These are phyloP conservation scores for Colletotrichum brevisporum DNA, from an alignment of 2,329 filamentous ascomycete species.

Conservation along the genomic window DNA sequence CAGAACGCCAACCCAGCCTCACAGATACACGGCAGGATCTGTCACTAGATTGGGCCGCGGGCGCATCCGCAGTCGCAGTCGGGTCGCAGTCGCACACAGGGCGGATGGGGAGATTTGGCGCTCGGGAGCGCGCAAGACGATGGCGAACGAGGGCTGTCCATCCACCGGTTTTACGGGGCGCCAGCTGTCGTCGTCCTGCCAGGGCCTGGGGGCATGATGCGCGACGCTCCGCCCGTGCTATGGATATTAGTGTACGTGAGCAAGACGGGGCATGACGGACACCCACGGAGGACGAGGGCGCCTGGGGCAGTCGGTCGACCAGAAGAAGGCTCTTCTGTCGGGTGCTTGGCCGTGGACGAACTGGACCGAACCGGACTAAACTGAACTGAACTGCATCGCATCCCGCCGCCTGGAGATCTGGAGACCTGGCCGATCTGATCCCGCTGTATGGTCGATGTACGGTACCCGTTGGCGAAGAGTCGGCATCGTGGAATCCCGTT, in stretches of 20 bases:
- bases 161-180: slow-evolving; percentile 32
- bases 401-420: background rate
- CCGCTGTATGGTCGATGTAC: background rate
- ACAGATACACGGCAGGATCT: slow-evolving; percentile 21
- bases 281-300: background rate
- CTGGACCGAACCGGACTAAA: slow-evolving; percentile 14
- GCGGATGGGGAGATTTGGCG: slow-evolving; percentile 8
- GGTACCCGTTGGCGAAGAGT: too few species aligned
- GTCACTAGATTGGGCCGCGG: slow-evolving; percentile 20
- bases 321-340: too few species aligned
- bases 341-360: background rate
- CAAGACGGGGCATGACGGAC: background rate
- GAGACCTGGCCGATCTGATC: background rate
- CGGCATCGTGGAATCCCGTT: too few species aligned
- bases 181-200: slow-evolving; percentile 32
- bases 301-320: background rate
- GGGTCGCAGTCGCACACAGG: slow-evolving; percentile 25
- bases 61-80: slow-evolving; percentile 6
- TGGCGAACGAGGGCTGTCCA: slow-evolving; percentile 16
- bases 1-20: background rate
- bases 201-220: background rate
- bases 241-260: background rate
- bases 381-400: background rate
- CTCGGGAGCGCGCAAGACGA: slow-evolving; percentile 25
- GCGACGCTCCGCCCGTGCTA: slow-evolving; percentile 26